Base-by-base conservation (phyloP, 2,329 filamentous ascomycete species). In the Ophiostoma tasmaniense region DNA sequence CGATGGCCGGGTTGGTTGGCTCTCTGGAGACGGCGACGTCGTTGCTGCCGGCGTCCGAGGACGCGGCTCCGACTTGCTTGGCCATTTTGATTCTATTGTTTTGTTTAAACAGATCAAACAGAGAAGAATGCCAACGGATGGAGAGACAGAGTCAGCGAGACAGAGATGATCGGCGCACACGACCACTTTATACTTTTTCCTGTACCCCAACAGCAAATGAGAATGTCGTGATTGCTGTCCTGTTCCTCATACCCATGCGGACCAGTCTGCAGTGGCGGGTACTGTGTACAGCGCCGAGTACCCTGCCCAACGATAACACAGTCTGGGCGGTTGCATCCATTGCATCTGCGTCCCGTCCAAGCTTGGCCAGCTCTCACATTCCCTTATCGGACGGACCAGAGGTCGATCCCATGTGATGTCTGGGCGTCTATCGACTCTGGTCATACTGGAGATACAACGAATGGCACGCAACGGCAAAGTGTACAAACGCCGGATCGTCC, bases 31-130 rank as follows among this genome's bases (percentile, higher is more conserved):
- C 50, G 25, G 25, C 50, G 55, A 25, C 50, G 25, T 25, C 50
- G 55, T 61, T 61, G 55, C 55, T 61, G 55, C 25, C 55, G 55
- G 55, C 22, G 25, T 61, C 55, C 55, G 55, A 61, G 30, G 55
- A 61, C 55, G 55, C 5, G 13, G 55, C 13, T 61, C 55, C 55
- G 55, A 61, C 55, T 61, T 61, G 55, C 25, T 61, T 61, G 22
- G 20, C 55, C 55, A 61, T 61, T 10, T 61, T 61, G 22, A 17
- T 61, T 61, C 13, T 61, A 28, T n/a, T n/a, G n/a, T n/a, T n/a
- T n/a, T n/a, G 52, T 52, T 3, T 10, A 55, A 30, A 13, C 6
- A 30, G 25, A 61, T 4, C 10, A n/a, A 61, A 30, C 25, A 61
- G 55, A 28, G 2, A 11, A 28, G 22, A 14, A 30, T 28, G 25